Percentiles rank a stretch among this genome's conserved stretches.
These are phyloP conservation scores for Neoarthrinium moseri DNA, from an alignment of 2,329 filamentous ascomycete genomes.

Conservation along the genomic window DNA sequence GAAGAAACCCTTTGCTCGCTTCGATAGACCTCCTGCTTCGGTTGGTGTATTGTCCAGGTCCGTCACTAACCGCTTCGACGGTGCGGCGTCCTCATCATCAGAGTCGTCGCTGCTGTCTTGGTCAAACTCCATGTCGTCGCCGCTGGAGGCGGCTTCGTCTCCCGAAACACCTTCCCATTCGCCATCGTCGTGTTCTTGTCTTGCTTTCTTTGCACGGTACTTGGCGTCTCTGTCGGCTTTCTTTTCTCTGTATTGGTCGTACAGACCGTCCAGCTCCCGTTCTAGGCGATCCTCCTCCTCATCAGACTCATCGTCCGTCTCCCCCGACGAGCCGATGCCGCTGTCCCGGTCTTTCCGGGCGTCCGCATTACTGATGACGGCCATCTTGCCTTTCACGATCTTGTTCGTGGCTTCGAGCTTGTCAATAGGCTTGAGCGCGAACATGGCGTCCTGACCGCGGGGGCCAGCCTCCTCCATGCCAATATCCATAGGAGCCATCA, in stretches of 20 bases:
- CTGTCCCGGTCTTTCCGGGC: conserved; percentile 59
- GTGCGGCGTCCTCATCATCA: conserved; percentile 49
- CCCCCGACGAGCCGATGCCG: conserved; percentile 52
- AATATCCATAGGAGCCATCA: conserved; percentile 94
- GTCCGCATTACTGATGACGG: conserved; percentile 57
- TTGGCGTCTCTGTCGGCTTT: conserved; percentile 82
- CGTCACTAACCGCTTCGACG: conserved; percentile 54
- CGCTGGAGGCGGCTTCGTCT: conserved; percentile 56
- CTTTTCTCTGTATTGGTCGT: conserved; percentile 79
- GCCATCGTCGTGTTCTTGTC: conserved; percentile 77
- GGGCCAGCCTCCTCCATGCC: conserved; percentile 85
- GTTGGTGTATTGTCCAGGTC: conserved; percentile 57
- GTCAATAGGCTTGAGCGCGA: conserved; percentile 79
- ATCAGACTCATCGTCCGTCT: conserved; percentile 65
- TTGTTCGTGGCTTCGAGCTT: conserved; percentile 68
- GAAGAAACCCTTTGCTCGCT: conserved; percentile 85
- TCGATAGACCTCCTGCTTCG: conserved; percentile 66
- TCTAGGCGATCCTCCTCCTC: conserved; percentile 82
- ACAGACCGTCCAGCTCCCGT: conserved; percentile 81
- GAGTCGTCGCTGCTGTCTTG: conserved; percentile 63
- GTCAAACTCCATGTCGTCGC: conserved; percentile 57
- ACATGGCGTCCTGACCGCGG: conserved; percentile 78
- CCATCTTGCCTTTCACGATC: conserved; percentile 78
- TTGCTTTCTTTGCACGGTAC: conserved; percentile 83
- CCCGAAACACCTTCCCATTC: conserved; percentile 90